These are phyloP conservation scores for Thelephora terrestris DNA, from an alignment of 1,284 basidiomycete species.

Conservation along the genomic window DNA sequence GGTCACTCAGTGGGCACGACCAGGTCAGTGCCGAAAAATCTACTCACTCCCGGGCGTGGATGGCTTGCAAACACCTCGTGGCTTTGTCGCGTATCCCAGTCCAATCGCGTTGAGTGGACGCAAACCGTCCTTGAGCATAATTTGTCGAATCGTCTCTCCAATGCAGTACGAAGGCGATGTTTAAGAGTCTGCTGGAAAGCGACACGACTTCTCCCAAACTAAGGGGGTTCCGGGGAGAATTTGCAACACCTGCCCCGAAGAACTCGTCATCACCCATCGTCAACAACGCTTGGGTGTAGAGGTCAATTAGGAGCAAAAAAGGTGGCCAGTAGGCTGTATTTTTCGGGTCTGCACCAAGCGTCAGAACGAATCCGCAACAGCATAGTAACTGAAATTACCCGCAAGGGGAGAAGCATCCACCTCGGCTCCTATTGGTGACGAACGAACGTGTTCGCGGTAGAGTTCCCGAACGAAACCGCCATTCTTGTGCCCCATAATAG, in stretches of 20 bases:
- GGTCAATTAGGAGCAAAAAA: constrained; percentile 71
- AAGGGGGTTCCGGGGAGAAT: constrained; percentile 57
- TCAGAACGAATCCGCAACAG: neutral
- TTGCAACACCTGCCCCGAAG: constrained; percentile 40
- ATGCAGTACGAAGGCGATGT: constrained; percentile 75
- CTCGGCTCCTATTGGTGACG: constrained; percentile 44
- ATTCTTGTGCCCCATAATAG: constrained; percentile 37
- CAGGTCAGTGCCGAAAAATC: neutral
- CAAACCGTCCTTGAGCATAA: constrained; percentile 29
- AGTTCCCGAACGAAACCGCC: constrained; percentile 64
- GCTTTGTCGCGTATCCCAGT: constrained; percentile 60
- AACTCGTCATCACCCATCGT: constrained; percentile 98
- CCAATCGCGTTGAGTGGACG: constrained; percentile 41
- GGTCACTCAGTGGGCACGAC: constrained; percentile 4
- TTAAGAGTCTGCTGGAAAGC: constrained; percentile 63
- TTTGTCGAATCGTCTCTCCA: constrained; percentile 53
- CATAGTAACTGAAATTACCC: constrained; percentile 23
- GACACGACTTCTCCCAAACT: constrained; percentile 72
- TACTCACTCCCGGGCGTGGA: constrained; percentile 81
- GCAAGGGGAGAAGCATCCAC: constrained; percentile 31
- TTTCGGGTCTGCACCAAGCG: constrained; percentile 29
- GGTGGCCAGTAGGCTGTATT: constrained; percentile 47
- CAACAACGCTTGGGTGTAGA: constrained; percentile 80
- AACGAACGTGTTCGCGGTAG: constrained; percentile 60
- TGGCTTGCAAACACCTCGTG: constrained; percentile 67